phyloP scores from a whole-genome alignment of 768 basidiomycete genomes.

The Obba rivulosa region DNA sequence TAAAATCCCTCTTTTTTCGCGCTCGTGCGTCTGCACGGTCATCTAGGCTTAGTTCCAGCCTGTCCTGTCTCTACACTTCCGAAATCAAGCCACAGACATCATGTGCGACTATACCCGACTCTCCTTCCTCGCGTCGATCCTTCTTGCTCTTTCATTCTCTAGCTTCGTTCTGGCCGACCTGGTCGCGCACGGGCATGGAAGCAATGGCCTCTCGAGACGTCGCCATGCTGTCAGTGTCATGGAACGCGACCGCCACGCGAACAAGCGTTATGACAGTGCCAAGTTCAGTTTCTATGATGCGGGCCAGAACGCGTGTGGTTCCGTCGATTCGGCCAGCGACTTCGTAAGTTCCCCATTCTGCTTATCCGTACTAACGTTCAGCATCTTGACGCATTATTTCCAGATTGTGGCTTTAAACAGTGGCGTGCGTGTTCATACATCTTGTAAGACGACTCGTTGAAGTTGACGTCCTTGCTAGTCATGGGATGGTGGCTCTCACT shows the following conservation, averaged over 20 bases:
- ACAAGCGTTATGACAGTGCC: constrained; percentile 11
- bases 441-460: no score
- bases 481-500: constrained; percentile 47
- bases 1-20: no score
- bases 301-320: constrained; percentile 20
- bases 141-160: constrained; percentile 1
- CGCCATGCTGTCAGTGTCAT: background rate
- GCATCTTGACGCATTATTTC: background rate
- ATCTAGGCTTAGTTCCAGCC: background rate
- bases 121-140: background rate
- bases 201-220: background rate
- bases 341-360: constrained; percentile 15
- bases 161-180: background rate
- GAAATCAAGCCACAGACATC: background rate
- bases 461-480: constrained; percentile 33
- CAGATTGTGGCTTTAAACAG: constrained; percentile 51
- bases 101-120: background rate
- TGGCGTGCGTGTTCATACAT: constrained; percentile 19
- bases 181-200: background rate
- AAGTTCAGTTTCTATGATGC: constrained; percentile 18
- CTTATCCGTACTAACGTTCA: background rate
- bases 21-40: background rate
- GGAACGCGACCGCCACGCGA: background rate
- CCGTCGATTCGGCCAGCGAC: constrained; percentile 8
- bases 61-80: background rate